phyloP scores from a whole-genome alignment of 108 stramenopile species.

The Nannochloropsis salina region DNA sequence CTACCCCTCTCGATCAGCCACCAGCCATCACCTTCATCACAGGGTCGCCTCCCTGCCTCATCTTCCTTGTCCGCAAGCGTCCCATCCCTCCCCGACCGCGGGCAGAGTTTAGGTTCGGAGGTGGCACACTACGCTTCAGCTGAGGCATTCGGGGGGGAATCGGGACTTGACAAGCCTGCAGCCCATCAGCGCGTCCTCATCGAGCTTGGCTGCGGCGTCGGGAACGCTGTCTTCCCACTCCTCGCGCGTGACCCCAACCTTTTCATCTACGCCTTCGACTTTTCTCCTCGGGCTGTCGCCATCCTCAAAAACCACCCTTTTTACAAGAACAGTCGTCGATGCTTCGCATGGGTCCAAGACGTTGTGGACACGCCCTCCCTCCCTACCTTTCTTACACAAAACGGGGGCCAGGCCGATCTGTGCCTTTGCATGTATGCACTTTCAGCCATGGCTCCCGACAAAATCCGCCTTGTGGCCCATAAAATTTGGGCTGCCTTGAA shows the following conservation, averaged over 20 bases:
- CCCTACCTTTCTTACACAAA: neutral
- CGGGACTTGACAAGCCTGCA: neutral
- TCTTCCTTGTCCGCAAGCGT: neutral
- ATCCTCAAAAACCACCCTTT: conserved; percentile 37
- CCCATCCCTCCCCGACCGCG: neutral
- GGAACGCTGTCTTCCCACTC: conserved; percentile 54
- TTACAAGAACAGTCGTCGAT: conserved; percentile 36
- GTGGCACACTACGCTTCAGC: neutral
- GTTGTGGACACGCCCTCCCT: conserved; percentile 27
- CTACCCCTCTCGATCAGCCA: neutral
- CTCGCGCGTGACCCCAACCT: conserved; percentile 40
- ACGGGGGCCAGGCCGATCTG: conserved; percentile 33
- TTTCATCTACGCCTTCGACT: conserved; percentile 32
- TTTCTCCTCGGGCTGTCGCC: conserved; percentile 27
- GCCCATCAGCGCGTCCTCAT: conserved; percentile 28
- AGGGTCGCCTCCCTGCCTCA: neutral
- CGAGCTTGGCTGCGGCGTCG: conserved; percentile 56
- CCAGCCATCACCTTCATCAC: neutral
- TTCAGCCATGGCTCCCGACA: conserved; percentile 38
- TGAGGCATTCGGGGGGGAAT: neutral
- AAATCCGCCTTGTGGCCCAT: conserved; percentile 21
- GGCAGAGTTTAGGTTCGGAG: neutral
- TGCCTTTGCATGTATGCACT: conserved; percentile 31
- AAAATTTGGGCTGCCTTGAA: conserved; percentile 24
- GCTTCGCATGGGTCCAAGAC: conserved; percentile 31